Evolutionary conservation across 1,139 yeast species (phyloP), one percentile per base, ranked within the genome.

Genomic region (Scheffersomyces quercinus): DNA sequence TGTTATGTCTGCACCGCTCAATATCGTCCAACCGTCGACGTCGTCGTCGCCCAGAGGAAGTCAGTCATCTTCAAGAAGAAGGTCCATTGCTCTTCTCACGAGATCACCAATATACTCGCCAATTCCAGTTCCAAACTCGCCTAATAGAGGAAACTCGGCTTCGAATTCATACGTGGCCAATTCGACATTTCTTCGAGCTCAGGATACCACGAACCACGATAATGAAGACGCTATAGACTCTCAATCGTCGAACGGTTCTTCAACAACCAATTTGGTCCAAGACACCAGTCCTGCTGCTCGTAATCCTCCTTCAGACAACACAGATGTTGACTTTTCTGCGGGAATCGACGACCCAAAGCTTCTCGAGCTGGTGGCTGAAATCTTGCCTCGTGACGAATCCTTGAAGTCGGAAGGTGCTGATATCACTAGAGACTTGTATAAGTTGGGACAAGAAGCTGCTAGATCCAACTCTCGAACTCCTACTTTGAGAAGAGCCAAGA

Each of bases 261-360:
- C 35, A 11, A 31, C 35, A 10, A 15, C 20, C 12, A 31, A 31
- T 31, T 31, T 31, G 35, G 24, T 14, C n/a, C 35, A n/a, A 8
- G n/a, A 31, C 15, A 6, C 26, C 26, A 20, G 26, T 6, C 26
- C 26, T 20, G 26, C 7, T 6, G n/a, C 9, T n/a, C 35, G 35
- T 31, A 15, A 14, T 15, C 24, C 24, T 10, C 35, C 15, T 31
- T 31, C 35, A 2, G 35, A 31, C 15, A 31, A 31, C 24, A 13
- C 20, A 61, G 29, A 47, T 58, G 3, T 53, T 66, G 29, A 56
- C 66, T 39, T 59, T 32, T 47, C 64, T 12, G 42, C 47, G 3
- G 67, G 67, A 2, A 43, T 60, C 1, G 57, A 54, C 36, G 62
- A 68, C 44, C 66, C 69, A 0, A 53, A 52, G 26, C 37, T 64